Base-by-base conservation (phyloP, 306 rosid genomes). In the Crotalaria pallida region DNA sequence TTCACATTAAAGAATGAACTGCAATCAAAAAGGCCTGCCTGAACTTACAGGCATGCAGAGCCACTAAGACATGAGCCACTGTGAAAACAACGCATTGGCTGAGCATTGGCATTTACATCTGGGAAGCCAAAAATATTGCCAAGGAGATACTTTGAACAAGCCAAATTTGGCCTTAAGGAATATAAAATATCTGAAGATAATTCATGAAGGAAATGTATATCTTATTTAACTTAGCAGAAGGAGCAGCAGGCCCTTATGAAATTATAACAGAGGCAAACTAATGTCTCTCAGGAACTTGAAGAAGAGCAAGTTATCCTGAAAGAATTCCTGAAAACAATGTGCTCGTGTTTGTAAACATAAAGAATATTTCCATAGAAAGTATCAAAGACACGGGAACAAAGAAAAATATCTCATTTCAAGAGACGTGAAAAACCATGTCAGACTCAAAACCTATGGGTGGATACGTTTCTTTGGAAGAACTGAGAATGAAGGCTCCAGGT, bases 401-500 rank as follows among this genome's bases (percentile, higher is more conserved):
- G 65, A 26, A 13, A 50, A 58, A 26, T 47, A 16, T 31, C 31
- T 16, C 51, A 63, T 57, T 49, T 23, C 45, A 69, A 27, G 31
- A 49, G 31, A 22, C 29, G 29, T 17, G 67, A 18, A 52, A 52
- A 22, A 62, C 21, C 18, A 41, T 41, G 26, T 16, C 18, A 8
- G 26, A 34, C 49, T 45, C 21, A 47, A 41, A 77, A 63, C 64
- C 8, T 17, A 65, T 34, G 48, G 18, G 68, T 27, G 91, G 94
- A 92, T 92, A 89, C 98, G 86, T 27, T 79, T 77, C 81, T 62
- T 80, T 3, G 85, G 95, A 72, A 89, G 71, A 74, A 81, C 61
- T 50, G 90, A 72, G 40, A 57, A 59, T 61, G 88, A 79, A 79
- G 69, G 49, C 73, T 84, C 85, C 69, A 52, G 36, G 62, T 86